Base-by-base conservation (phyloP, 1,284 basidiomycete species). In the Agaricales sp. region DNA sequence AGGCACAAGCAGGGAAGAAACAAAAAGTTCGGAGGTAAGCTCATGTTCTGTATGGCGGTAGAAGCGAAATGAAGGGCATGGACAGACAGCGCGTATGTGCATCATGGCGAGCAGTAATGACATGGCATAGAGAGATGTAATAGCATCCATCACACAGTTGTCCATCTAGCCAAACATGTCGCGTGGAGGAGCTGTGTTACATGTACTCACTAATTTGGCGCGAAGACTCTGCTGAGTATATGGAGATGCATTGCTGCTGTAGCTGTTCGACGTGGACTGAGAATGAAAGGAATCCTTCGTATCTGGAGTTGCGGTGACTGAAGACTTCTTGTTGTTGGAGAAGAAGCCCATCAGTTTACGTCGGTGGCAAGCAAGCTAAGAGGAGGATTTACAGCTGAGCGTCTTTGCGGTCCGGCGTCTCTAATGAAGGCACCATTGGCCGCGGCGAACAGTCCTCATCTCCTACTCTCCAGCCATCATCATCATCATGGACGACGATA, bases 401-500 rank as follows among this genome's bases (percentile, higher is more conserved):
- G n/a, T n/a, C n/a, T n/a, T n/a, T n/a, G 30, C 8, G 30, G 11
- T 35, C 11, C 11, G 30, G 8, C 30, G 30, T 35, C 30, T 8
- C 11, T n/a, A n/a, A n/a, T 35, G 30, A n/a, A n/a, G 30, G 30
- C 11, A 8, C 8, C n/a, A 35, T 35, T 35, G 30, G n/a, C 30
- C n/a, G 30, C 8, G 30, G 11, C n/a, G 30, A 8, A 35, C 30
- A 35, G n/a, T 8, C 30, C n/a, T 35, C 11, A 35, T n/a, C n/a
- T 35, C 30, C 30, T n/a, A n/a, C 8, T 35, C 30, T 8, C 30
- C 30, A n/a, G n/a, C n/a, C 30, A 35, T 35, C 11, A 11, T 35
- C 8, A 35, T 11, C 30, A n/a, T 11, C 30, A 68, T 71, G 50
- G 61, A 64, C 51, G 74, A 77, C 45, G 75, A 78, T 22, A 64